phyloP scores from a whole-genome alignment of 805 yeast genomes.

The Candida broadrunensis region DNA sequence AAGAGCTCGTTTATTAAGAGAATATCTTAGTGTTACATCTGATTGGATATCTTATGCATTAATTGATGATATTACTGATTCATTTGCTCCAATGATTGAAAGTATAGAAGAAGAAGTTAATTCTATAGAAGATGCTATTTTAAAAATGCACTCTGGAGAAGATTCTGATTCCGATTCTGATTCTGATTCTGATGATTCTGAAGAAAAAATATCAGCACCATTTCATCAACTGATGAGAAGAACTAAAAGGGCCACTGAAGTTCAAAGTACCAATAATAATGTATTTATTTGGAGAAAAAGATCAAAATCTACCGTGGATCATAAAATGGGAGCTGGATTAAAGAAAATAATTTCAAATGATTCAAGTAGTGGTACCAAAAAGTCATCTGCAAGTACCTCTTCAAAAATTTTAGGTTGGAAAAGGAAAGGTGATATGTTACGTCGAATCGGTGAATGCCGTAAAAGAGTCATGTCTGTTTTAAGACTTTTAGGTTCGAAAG shows the following conservation, averaged over 20 bases:
- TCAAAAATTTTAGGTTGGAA: slow-evolving; percentile 66
- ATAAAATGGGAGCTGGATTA: slow-evolving; percentile 9
- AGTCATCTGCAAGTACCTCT: slow-evolving; percentile 39
- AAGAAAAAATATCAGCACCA: slow-evolving; percentile 19
- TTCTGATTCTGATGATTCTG: slow-evolving; percentile 20
- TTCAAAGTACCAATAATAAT: slow-evolving; percentile 3
- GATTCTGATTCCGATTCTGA: slow-evolving; percentile 43
- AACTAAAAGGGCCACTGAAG: slow-evolving; percentile 2
- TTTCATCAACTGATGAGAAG: slow-evolving; percentile 12
- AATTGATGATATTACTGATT: slow-evolving; percentile 96
- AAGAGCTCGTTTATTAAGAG: slow-evolving; percentile 82
- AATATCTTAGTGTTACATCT: slow-evolving; percentile 83
- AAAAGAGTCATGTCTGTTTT: slow-evolving; percentile 89
- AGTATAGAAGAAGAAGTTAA: slow-evolving; percentile 93
- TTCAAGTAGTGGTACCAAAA: slow-evolving; percentile 7
- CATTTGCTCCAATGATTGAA: slow-evolving; percentile 94
- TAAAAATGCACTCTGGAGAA: slow-evolving; percentile 77
- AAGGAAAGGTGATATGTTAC: slow-evolving; percentile 89
- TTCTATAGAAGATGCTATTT: slow-evolving; percentile 87
- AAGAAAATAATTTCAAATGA: slow-evolving; percentile 1
- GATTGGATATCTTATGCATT: slow-evolving; percentile 98
- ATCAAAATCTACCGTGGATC: slow-evolving; percentile 38
- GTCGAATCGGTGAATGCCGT: slow-evolving; percentile 93
- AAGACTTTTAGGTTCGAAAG: slow-evolving; percentile 83
- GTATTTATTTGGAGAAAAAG: slow-evolving; percentile 33